Conservation (phyloP, 2,329 filamentous ascomycete genomes). For the Monosporascus sp. region DNA sequence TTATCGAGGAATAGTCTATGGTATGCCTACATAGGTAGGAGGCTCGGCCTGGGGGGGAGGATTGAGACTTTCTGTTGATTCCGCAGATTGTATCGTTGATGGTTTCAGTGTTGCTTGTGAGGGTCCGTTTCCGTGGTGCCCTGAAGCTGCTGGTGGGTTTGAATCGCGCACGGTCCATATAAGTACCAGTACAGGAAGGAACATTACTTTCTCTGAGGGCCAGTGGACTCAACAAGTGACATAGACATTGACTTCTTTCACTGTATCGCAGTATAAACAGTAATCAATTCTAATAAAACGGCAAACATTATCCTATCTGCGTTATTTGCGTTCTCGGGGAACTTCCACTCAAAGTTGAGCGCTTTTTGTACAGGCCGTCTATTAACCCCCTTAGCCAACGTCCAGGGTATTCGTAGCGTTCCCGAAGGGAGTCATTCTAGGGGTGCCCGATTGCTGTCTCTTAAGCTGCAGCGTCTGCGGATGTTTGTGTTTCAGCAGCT, state of each 20-base stretch:
- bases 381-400: background rate
- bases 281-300: too few relatives aligned
- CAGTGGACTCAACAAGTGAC: too few relatives aligned
- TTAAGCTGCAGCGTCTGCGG: background rate
- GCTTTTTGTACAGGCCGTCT: background rate
- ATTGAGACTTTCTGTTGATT: background rate
- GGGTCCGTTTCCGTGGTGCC: background rate
- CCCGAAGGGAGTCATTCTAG: too few relatives aligned
- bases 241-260: too few relatives aligned
- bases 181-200: background rate
- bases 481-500: constrained; percentile 3
- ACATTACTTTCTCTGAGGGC: too few relatives aligned
- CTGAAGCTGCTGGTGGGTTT: too few relatives aligned
- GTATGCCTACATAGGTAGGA: background rate
- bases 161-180: background rate
- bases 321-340: too few relatives aligned
- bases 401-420: too few relatives aligned
- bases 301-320: too few relatives aligned
- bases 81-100: background rate
- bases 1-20: background rate
- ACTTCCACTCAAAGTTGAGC: too few relatives aligned
- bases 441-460: background rate
- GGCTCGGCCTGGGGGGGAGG: background rate
- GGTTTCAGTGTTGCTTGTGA: background rate
- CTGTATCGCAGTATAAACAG: too few relatives aligned